Conservation (phyloP, 768 basidiomycete species). For the Baorangia bicolor region DNA sequence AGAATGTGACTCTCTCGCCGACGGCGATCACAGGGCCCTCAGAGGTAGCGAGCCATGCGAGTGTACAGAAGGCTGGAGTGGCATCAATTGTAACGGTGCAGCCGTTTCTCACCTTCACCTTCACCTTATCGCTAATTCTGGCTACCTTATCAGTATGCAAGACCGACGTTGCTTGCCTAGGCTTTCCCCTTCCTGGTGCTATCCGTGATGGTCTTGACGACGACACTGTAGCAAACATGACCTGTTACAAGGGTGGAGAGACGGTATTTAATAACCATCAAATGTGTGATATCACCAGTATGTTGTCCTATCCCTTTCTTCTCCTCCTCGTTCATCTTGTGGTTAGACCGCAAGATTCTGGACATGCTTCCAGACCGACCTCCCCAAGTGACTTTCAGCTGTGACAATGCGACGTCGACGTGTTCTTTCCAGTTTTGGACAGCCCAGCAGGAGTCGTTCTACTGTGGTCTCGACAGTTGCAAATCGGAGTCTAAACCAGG, state of each 20-base stretch:
- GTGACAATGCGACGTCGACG: slow-evolving; percentile 56
- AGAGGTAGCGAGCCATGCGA: slow-evolving; percentile 77
- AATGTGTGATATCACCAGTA: slow-evolving; percentile 98
- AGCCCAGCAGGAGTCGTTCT: slow-evolving; percentile 91
- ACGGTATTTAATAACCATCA: slow-evolving; percentile 96
- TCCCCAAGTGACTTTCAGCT: slow-evolving; percentile 96
- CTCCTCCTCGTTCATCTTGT: not conserved
- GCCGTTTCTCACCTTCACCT: not conserved
- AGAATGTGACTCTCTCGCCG: slow-evolving; percentile 95
- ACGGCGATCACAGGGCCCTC: slow-evolving; percentile 81
- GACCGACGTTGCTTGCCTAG: slow-evolving; percentile 73
- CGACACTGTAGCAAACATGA: slow-evolving; percentile 62
- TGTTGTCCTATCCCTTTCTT: slow-evolving; percentile 29
- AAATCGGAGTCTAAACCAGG: slow-evolving; percentile 43
- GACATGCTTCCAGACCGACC: slow-evolving; percentile 88
- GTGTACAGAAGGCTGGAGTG: slow-evolving; percentile 93
- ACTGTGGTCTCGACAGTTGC: slow-evolving; percentile 83
- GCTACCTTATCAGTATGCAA: slow-evolving; percentile 68
- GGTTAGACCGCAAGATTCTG: slow-evolving; percentile 86
- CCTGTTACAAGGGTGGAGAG: slow-evolving; percentile 90
- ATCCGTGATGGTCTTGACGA: slow-evolving; percentile 41
- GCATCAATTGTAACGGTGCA: slow-evolving; percentile 96
- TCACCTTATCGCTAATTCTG: not conserved
- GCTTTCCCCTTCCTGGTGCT: slow-evolving; percentile 64
- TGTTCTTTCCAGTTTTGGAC: slow-evolving; percentile 99